Evolutionary conservation across 768 basidiomycete species (phyloP), one percentile per base, ranked within the genome.

Genomic region (Filobasidium floriforme): DNA sequence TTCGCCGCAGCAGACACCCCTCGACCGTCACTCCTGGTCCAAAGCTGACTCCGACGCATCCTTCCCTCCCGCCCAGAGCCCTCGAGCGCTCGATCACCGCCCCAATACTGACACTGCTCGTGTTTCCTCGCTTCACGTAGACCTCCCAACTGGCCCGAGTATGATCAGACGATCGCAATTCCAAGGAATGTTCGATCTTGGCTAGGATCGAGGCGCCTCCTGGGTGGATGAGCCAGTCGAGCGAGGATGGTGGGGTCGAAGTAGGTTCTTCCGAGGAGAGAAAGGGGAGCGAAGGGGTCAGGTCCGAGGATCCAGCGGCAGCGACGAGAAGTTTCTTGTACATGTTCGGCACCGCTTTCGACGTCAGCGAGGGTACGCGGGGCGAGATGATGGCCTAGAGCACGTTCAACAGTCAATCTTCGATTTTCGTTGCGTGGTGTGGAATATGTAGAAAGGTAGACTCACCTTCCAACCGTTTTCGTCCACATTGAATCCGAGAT

Each of bases 181-280:
- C 46, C 19, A 71, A 65, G 6, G 49, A 43, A 1, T 55, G 26
- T 55, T 68, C 61, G 32, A 71, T 60, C 41, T 68, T 66, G 18
- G 67, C 65, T 28, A 71, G 59, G 67, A 71, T 68, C 18, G 65
- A 54, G 4, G 70, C 65, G 29, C 70, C 70, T n/a, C 70, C 70
- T 7, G 67, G 64, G 52, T 71, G 70, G 60, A 71, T 71, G 24
- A 71, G 44, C 70, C 70, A 71, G 62, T 71, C 70, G 59, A 66
- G 63, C 15, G 62, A 44, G 18, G 66, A 41, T 19, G 69, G 59
- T 19, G 59, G 57, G 11, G 66, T 68, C 1, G 65, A 55, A 9
- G 67, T 54, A 14, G 67, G 63, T 41, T 44, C 40, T 26, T 59
- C 37, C 29, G 59, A 15, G 7, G 60, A 24, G 41, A 60, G 51